Conservation (phyloP, 169 alveolate species). For the Besnoitia besnoiti region DNA sequence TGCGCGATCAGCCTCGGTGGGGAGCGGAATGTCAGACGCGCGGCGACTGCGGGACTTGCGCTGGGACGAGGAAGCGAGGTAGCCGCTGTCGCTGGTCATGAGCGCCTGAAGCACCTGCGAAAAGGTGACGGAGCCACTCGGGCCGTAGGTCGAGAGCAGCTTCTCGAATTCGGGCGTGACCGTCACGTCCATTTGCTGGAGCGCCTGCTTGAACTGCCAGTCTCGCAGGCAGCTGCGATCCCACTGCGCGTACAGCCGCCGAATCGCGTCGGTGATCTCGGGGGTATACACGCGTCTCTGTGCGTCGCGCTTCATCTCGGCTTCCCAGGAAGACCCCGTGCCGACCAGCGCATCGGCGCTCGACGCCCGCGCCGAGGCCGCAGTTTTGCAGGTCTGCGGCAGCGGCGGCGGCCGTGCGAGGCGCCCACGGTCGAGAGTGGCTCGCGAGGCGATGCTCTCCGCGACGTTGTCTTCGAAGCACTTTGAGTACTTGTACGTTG, state of each 20-base stretch:
- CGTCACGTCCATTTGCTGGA: not conserved
- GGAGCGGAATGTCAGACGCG: constrained; percentile 81
- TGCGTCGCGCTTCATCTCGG: not conserved
- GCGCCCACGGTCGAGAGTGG: not conserved
- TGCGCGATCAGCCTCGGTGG: constrained; percentile 1
- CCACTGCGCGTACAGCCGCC: constrained; percentile 59
- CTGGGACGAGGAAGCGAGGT: constrained; percentile 85
- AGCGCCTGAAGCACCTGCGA: constrained; percentile 64
- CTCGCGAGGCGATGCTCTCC: not conserved
- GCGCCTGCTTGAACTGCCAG: constrained; percentile 43
- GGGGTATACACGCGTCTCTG: constrained; percentile 11
- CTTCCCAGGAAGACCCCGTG: too few species aligned
- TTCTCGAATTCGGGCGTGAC: constrained; percentile 50
- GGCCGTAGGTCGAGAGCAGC: constrained; percentile 40
- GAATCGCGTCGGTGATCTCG: constrained; percentile 40
- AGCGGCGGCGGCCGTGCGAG: not conserved
- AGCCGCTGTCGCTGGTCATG: constrained; percentile 66
- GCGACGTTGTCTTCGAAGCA: constrained; percentile 36
- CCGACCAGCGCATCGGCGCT: not conserved
- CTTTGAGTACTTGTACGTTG: not conserved
- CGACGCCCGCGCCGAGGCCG: not conserved
- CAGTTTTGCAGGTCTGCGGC: not conserved
- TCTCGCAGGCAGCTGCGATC: constrained; percentile 52
- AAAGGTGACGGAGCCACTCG: constrained; percentile 61
- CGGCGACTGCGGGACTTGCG: constrained; percentile 78